phyloP scores from a whole-genome alignment of 495 filamentous ascomycete genomes.

The Annulohypoxylon moriforme region DNA sequence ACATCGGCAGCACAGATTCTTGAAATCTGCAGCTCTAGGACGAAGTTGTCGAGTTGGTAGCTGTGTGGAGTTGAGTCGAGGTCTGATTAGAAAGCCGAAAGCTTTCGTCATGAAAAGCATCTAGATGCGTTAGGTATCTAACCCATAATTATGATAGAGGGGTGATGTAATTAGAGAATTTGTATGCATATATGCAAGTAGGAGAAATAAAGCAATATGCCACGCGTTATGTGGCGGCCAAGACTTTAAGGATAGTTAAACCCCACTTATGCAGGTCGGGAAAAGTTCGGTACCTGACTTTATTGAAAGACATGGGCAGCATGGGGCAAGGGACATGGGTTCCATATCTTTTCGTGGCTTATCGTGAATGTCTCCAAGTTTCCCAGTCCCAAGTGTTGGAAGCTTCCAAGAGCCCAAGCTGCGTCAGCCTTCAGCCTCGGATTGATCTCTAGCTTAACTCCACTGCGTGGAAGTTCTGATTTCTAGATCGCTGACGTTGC shows the following conservation, averaged over 20 bases:
- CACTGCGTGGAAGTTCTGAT: slow-evolving; percentile 21
- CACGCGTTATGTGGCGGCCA: slow-evolving; percentile 43
- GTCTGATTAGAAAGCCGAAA: slow-evolving; percentile 11
- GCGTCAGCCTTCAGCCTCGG: slow-evolving; percentile 37
- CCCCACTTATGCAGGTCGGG: slow-evolving; percentile 5
- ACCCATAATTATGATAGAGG: neutral
- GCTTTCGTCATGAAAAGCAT: slow-evolving; percentile 35
- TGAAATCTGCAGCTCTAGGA: neutral
- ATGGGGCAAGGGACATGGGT: neutral
- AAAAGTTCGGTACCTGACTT: neutral
- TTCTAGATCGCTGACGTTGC: slow-evolving; percentile 24
- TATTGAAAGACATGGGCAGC: neutral
- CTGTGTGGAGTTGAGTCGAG: neutral
- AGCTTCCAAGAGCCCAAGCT: slow-evolving; percentile 36
- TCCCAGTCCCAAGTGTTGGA: slow-evolving; percentile 10
- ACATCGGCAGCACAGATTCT: slow-evolving; percentile 36
- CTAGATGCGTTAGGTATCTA: slow-evolving; percentile 6
- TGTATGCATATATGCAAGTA: slow-evolving; percentile 9
- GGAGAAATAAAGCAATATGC: slow-evolving; percentile 4
- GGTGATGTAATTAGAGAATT: too few species aligned
- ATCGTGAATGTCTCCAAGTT: slow-evolving; percentile 17
- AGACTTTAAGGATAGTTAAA: neutral
- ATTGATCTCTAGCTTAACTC: slow-evolving; percentile 23
- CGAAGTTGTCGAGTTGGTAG: slow-evolving; percentile 6
- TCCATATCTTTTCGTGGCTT: slow-evolving; percentile 18